phyloP scores from a whole-genome alignment of 2,329 filamentous ascomycete genomes.

The Fusarium albidum region DNA sequence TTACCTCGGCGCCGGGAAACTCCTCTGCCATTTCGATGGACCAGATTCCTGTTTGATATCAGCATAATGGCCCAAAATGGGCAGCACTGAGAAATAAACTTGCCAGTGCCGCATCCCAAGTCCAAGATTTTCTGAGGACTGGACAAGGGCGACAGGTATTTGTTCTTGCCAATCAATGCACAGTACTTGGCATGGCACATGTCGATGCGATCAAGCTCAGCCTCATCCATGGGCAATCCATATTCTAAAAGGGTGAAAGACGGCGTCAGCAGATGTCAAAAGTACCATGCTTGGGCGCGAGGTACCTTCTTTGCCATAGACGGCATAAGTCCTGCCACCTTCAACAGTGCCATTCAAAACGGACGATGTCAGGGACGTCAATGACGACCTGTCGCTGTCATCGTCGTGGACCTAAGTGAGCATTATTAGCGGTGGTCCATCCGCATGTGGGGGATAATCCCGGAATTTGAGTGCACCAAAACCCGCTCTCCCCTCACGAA shows the following conservation, averaged over 20 bases:
- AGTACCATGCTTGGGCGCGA: neutral
- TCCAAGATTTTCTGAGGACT: constrained; percentile 42
- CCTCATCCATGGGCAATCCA: constrained; percentile 51
- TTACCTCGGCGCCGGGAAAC: constrained; percentile 26
- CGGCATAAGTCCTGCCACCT: constrained; percentile 46
- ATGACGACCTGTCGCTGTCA: constrained; percentile 27
- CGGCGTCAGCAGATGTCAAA: constrained; percentile 6
- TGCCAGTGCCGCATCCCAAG: constrained; percentile 43
- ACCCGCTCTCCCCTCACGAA: too few species aligned
- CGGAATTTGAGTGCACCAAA: too few species aligned
- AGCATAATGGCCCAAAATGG: neutral
- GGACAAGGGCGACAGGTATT: constrained; percentile 34
- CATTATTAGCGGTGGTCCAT: constrained; percentile 13
- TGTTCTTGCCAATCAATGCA: constrained; percentile 39
- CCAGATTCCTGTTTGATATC: constrained; percentile 40
- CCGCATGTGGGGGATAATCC: neutral
- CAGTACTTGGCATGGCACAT: constrained; percentile 49
- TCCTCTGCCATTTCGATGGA: constrained; percentile 49
- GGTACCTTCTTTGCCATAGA: constrained; percentile 46
- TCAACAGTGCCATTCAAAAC: constrained; percentile 38
- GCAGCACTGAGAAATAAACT: neutral
- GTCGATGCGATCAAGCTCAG: constrained; percentile 52
- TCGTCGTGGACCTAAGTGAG: constrained; percentile 21
- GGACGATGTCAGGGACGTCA: constrained; percentile 41
- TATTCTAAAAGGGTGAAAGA: constrained; percentile 42